Base-by-base conservation (phyloP, 192 early-diverging fungal species). In the Phycomyces nitens region DNA sequence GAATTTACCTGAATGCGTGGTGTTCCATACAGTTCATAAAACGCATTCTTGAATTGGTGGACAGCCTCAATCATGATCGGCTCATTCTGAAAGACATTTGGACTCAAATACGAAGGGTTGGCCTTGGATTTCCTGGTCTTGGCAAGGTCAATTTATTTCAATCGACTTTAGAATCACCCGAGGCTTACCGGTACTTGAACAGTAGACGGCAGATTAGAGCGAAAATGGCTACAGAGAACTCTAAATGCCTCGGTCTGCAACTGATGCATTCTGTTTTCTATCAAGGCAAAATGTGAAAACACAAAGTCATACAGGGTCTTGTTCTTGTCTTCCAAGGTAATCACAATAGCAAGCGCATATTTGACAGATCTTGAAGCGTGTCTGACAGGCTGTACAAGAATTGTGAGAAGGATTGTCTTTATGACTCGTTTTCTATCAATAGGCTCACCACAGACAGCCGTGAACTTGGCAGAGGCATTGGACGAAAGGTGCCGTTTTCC, bases 221-320 rank as follows among this genome's bases (percentile, higher is more conserved):
- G 66, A 23, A 73, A 64, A 51, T 64, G 51, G 21, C 62, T 56
- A 34, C 57, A 68, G 14, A 84, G 62, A 21, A 77, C 47, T 53
- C 76, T 74, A 34, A 81, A 66, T 26, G 75, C 78, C 9, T 74
- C 63, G 21, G 72, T 67, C 43, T 84, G 80, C 21, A 84, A 76
- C 56, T 84, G 82, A 52, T 84, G 82, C 18, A 84, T 51, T 49
- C 70, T 69, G 49, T 77, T 80, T 44, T 84, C 82, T 43, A 84
- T 72, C n/a, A 84, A 60, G 21, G 82, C 80, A 65, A 81, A 84
- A 57, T 84, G 82, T 10, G 82, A 84, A 54, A 84, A 84, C 12
- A 84, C 69, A 56, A 84, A 81, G 53, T 81, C 80, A 21, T 79
- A 68, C 23, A 84, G 26, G 21, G 74, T 70, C 22, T 67, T 51